Conservation (phyloP, 2,329 filamentous ascomycete genomes). For the Scolecobasidium constrictum region DNA sequence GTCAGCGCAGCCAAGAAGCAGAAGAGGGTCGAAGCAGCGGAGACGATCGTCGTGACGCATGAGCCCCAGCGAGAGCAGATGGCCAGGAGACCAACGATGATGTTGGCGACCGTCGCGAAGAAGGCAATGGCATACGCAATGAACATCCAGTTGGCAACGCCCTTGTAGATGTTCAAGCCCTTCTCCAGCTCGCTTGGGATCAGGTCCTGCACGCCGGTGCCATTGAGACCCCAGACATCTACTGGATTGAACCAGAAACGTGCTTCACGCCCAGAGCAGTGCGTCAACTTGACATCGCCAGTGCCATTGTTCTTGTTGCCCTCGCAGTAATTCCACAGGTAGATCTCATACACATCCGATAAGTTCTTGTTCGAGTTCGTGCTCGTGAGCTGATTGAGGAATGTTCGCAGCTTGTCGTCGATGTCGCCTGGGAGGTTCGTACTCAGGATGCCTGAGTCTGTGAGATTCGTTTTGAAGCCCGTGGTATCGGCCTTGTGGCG, state of each 20-base stretch:
- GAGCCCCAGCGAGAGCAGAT: constrained; percentile 74
- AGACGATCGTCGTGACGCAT: constrained; percentile 70
- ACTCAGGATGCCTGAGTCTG: constrained; percentile 10
- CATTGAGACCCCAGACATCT: constrained; percentile 52
- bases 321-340: constrained; percentile 80
- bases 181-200: constrained; percentile 57
- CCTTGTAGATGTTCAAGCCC: constrained; percentile 62
- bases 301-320: constrained; percentile 45
- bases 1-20: constrained; percentile 57
- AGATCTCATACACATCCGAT: constrained; percentile 67
- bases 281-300: constrained; percentile 34
- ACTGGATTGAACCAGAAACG: constrained; percentile 69
- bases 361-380: constrained; percentile 36
- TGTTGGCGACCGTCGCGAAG: constrained; percentile 55
- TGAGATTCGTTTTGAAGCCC: constrained; percentile 37
- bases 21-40: constrained; percentile 49
- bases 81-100: constrained; percentile 70
- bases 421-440: constrained; percentile 13
- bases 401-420: constrained; percentile 15
- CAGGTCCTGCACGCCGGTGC: constrained; percentile 35
- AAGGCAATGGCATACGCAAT: constrained; percentile 69
- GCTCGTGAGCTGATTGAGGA: constrained; percentile 28
- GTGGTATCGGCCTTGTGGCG: constrained; percentile 44
- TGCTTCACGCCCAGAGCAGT: constrained; percentile 61
- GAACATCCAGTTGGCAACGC: constrained; percentile 71